Percentiles rank a stretch among this genome's conserved stretches.
These are phyloP conservation scores for Colletotrichum sp. DNA, from an alignment of 2,329 filamentous ascomycete genomes.

Conservation along the genomic window DNA sequence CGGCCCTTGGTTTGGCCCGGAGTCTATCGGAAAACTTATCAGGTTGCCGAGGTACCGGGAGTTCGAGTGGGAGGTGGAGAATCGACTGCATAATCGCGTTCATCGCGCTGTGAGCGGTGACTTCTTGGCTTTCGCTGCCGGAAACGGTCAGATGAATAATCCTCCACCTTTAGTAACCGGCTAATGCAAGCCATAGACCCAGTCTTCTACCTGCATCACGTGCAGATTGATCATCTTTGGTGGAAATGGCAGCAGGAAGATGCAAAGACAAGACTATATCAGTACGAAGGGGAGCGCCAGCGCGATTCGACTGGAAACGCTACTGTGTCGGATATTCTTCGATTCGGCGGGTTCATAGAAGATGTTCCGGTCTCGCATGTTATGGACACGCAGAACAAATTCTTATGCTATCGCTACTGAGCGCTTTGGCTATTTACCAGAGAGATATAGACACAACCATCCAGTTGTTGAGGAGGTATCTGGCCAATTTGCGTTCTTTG, in stretches of 20 bases:
- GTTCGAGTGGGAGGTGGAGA: not conserved
- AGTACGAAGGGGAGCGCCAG: not conserved
- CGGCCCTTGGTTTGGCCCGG: not conserved
- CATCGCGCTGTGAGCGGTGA: constrained; percentile 16
- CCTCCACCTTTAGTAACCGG: not conserved
- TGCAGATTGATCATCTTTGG: not conserved
- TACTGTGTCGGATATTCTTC: not conserved
- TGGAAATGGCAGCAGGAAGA: not conserved
- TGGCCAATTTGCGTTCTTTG: not conserved
- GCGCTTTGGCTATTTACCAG: not conserved
- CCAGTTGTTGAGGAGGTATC: not conserved
- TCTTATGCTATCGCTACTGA: not conserved
- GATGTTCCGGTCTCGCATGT: not conserved
- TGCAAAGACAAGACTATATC: not conserved
- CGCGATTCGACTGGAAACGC: not conserved
- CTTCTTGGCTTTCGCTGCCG: constrained; percentile 15
- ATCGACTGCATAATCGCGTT: constrained; percentile 4
- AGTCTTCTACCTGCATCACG: not conserved
- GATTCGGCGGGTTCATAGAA: not conserved
- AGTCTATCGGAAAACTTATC: not conserved
- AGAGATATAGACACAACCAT: not conserved
- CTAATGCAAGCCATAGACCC: not conserved
- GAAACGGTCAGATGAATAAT: constrained; percentile 9
- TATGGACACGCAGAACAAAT: not conserved
- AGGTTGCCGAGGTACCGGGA: not conserved